A percentile compares a stretch with the other conserved stretches of the same genome.
These are phyloP conservation scores for Sporormia fimetaria DNA, from an alignment of 495 filamentous ascomycete species.

Conservation along the genomic window DNA sequence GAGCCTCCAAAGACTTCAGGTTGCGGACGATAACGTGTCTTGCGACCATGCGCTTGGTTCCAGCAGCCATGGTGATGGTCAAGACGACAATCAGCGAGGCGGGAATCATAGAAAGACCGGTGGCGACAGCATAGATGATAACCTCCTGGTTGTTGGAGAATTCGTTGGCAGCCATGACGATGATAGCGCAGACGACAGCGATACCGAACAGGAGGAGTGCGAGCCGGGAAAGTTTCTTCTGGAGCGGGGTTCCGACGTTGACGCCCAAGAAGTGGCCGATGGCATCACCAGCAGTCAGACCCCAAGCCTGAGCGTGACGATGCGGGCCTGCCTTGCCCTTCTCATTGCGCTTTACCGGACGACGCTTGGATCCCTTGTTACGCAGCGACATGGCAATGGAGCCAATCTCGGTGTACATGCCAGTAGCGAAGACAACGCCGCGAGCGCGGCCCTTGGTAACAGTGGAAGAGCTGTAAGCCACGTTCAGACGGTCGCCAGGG, in stretches of 20 bases:
- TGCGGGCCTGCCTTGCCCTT: conserved; percentile 38
- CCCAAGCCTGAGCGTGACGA: conserved; percentile 57
- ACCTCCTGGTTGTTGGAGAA: conserved; percentile 52
- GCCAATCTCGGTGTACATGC: conserved; percentile 63
- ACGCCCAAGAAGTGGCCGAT: conserved; percentile 46
- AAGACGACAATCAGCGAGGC: conserved; percentile 64
- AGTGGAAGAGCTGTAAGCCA: conserved; percentile 59
- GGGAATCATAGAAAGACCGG: conserved; percentile 47
- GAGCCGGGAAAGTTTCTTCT: conserved; percentile 60
- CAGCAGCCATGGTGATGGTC: conserved; percentile 67
- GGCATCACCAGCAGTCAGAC: conserved; percentile 51
- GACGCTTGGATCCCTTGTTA: conserved; percentile 33
- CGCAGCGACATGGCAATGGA: conserved; percentile 50
- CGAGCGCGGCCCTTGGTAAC: conserved; percentile 59
- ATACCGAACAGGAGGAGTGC: conserved; percentile 58
- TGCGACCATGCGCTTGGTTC: conserved; percentile 62
- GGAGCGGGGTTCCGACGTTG: conserved; percentile 50
- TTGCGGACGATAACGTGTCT: conserved; percentile 61
- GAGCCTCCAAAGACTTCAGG: conserved; percentile 51
- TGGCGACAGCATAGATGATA: conserved; percentile 54
- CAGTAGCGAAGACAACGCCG: conserved; percentile 59
- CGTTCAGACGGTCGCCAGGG: conserved; percentile 59
- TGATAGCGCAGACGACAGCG: conserved; percentile 58
- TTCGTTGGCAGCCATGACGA: conserved; percentile 54
- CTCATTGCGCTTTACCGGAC: conserved; percentile 32